phyloP scores from a whole-genome alignment of 2,329 filamentous ascomycete species.

The Sporothrix sp. region DNA sequence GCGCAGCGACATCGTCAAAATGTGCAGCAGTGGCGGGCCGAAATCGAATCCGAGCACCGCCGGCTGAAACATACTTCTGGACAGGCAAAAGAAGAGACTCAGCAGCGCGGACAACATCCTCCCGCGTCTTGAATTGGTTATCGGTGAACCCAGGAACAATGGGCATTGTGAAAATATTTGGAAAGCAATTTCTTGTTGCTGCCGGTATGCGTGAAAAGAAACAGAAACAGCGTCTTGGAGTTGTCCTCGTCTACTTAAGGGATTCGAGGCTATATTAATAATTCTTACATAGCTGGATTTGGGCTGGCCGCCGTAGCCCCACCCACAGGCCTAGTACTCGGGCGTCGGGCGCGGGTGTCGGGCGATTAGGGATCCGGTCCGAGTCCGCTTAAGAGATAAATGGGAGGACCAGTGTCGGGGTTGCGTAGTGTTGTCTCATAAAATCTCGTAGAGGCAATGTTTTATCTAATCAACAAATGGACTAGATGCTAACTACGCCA shows the following conservation, averaged over 20 bases:
- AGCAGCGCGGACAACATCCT: neutral
- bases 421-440: too few relatives aligned
- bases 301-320: neutral
- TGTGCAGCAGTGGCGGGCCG: slow-evolving; percentile 29
- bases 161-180: neutral
- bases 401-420: too few relatives aligned
- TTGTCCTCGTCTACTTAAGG: too few relatives aligned
- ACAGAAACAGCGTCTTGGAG: too few relatives aligned
- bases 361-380: neutral
- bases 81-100: neutral
- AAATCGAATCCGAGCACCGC: slow-evolving; percentile 28
- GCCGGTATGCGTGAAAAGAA: too few relatives aligned
- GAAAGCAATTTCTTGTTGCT: neutral
- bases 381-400: too few relatives aligned
- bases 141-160: neutral
- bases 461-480: too few relatives aligned
- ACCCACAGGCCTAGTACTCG: neutral
- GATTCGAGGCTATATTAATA: too few relatives aligned
- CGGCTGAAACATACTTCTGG: slow-evolving; percentile 24
- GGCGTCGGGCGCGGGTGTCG: neutral
- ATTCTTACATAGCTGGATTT: neutral
- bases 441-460: too few relatives aligned
- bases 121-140: neutral
- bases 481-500: too few relatives aligned
- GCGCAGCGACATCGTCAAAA: slow-evolving; percentile 35